phyloP scores from a whole-genome alignment of 352 stramenopile species.

The Pythium aristosporum region DNA sequence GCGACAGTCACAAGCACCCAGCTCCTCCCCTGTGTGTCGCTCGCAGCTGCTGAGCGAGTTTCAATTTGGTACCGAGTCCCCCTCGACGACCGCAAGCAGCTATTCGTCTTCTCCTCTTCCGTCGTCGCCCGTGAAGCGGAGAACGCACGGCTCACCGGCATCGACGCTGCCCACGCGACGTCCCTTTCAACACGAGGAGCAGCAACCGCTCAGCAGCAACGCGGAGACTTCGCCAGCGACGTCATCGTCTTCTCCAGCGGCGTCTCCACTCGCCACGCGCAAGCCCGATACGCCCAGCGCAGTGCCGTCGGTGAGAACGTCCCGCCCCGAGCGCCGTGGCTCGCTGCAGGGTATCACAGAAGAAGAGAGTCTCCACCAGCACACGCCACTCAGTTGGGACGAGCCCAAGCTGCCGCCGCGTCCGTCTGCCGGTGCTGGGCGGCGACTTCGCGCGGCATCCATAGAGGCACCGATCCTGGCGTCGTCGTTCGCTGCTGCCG shows the following conservation, averaged over 20 bases:
- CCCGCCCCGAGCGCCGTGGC: constrained; percentile 17
- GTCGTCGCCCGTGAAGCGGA: constrained; percentile 30
- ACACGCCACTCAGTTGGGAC: not conserved
- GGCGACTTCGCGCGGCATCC: constrained; percentile 21
- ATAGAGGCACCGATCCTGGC: constrained; percentile 64
- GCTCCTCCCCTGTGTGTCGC: constrained; percentile 14
- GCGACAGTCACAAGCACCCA: not conserved
- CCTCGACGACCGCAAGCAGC: not conserved
- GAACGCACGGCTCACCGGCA: constrained; percentile 6
- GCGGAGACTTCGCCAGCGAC: not conserved
- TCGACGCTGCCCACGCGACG: constrained; percentile 20
- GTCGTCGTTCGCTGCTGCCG: constrained; percentile 35
- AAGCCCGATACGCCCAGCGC: constrained; percentile 31
- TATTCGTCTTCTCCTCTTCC: constrained; percentile 9
- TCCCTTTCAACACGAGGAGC: constrained; percentile 32
- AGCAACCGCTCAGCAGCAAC: constrained; percentile 19
- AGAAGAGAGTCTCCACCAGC: constrained; percentile 9
- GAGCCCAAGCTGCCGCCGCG: constrained; percentile 24
- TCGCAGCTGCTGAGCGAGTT: constrained; percentile 38
- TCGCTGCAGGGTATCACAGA: constrained; percentile 42
- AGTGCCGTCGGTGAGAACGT: constrained; percentile 5
- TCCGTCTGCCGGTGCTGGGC: constrained; percentile 6
- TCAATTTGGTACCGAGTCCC: constrained; percentile 33
- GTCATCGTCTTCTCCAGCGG: not conserved
- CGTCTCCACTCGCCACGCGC: constrained; percentile 18